Conservation (phyloP, 768 basidiomycete genomes). For the Lactifluus piperatus region DNA sequence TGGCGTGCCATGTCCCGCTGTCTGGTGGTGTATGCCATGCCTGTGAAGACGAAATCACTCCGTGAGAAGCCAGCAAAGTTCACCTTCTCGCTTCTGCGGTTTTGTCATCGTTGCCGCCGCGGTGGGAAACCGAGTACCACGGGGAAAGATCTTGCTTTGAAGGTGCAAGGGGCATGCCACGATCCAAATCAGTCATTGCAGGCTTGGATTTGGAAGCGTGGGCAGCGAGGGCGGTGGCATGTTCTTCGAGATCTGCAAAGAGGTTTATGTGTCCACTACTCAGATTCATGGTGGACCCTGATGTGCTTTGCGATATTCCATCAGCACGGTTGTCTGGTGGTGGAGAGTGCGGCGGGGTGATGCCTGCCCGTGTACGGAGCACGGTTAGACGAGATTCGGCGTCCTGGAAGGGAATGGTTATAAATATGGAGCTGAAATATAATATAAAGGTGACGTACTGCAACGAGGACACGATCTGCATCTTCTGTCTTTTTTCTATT, state of each 20-base stretch:
- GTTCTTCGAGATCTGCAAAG: conserved; percentile 73
- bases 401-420: conserved; percentile 39
- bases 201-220: conserved; percentile 35
- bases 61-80: background rate
- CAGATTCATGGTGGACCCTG: conserved; percentile 20
- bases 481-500: conserved; percentile 53
- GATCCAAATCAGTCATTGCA: conserved; percentile 43
- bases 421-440: background rate
- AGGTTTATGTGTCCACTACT: conserved; percentile 71
- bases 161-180: conserved; percentile 67
- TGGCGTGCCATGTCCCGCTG: conserved; percentile 57
- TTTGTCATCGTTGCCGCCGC: conserved; percentile 18
- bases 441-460: conserved; percentile 36
- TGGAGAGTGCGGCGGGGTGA: conserved; percentile 11
- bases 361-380: conserved; percentile 54
- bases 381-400: conserved; percentile 68
- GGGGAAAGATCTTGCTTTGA: conserved; percentile 69
- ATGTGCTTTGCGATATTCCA: conserved; percentile 17
- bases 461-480: conserved; percentile 64
- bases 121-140: conserved; percentile 47
- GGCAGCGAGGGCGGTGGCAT: conserved; percentile 37
- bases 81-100: conserved; percentile 24
- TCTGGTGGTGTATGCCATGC: conserved; percentile 31
- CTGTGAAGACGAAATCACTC: background rate
- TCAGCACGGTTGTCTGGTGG: background rate